phyloP scores from a whole-genome alignment of 352 stramenopile genomes.

The Globisporangium nodosum region DNA sequence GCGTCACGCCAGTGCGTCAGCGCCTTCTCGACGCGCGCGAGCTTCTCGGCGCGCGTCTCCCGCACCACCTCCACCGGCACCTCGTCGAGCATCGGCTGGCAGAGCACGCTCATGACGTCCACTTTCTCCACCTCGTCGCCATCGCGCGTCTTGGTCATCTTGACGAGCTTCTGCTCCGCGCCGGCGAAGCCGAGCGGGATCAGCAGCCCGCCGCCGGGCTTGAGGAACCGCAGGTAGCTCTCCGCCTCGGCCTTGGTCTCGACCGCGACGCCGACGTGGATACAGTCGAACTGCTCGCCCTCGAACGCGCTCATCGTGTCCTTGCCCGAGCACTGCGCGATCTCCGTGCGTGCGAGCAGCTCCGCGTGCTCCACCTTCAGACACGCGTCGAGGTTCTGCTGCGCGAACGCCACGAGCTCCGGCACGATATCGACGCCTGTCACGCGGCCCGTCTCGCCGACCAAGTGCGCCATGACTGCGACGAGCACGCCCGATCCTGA shows the following conservation, averaged over 20 bases:
- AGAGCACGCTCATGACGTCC: conserved; percentile 83
- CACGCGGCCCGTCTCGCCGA: conserved; percentile 46
- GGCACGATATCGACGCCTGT: conserved; percentile 77
- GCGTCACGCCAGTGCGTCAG: conserved; percentile 59
- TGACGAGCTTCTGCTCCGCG: conserved; percentile 77
- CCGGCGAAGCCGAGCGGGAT: conserved; percentile 54
- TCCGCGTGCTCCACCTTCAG: conserved; percentile 22
- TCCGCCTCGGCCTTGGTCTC: conserved; percentile 72
- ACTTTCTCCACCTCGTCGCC: conserved; percentile 46
- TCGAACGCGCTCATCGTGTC: conserved; percentile 23
- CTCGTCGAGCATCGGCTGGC: conserved; percentile 69
- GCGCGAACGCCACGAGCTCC: conserved; percentile 61
- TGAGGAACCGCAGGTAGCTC: conserved; percentile 58
- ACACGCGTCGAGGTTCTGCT: conserved; percentile 48
- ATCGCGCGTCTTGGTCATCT: conserved; percentile 67
- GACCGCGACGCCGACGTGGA: conserved; percentile 77
- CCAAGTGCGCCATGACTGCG: conserved; percentile 69
- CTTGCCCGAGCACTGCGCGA: conserved; percentile 42
- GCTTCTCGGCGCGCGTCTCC: conserved; percentile 56
- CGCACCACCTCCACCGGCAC: conserved; percentile 35
- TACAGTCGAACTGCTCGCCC: conserved; percentile 50
- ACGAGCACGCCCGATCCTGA: conserved; percentile 80
- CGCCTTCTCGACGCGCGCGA: conserved; percentile 46
- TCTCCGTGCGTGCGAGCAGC: conserved; percentile 29
- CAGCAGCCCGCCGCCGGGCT: conserved; percentile 61